Conservation (phyloP, 129 eudicot species). For the Solidago caesia region DNA sequence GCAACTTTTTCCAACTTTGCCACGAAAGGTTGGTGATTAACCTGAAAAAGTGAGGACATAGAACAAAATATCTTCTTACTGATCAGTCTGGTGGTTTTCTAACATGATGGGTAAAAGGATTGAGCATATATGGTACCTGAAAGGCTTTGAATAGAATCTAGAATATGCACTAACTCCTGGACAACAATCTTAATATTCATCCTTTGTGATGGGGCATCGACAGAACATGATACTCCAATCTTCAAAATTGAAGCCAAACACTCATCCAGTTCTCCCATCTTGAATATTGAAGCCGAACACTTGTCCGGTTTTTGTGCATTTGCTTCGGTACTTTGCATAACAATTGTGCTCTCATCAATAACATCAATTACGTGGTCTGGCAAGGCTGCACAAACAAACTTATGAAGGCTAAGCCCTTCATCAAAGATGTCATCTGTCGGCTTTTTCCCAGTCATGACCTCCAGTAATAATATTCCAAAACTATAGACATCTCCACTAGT, state of each 20-base stretch:
- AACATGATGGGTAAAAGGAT: too few relatives aligned
- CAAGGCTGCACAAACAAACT: not conserved
- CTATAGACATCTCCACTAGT: constrained; percentile 1
- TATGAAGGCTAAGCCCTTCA: not conserved
- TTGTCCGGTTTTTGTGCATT: not conserved
- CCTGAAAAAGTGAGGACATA: too few relatives aligned
- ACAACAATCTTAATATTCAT: too few relatives aligned
- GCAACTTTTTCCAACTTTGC: too few relatives aligned
- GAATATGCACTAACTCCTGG: too few relatives aligned
- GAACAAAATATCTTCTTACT: too few relatives aligned
- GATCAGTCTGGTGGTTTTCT: too few relatives aligned
- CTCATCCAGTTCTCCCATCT: not conserved
- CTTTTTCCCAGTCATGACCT: not conserved
- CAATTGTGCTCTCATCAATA: not conserved
- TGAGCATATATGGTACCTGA: too few relatives aligned
- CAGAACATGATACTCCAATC: not conserved
- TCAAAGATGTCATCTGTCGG: not conserved
- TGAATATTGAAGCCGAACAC: too few relatives aligned
- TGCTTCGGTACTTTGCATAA: not conserved
- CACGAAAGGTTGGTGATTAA: too few relatives aligned
- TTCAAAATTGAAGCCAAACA: not conserved
- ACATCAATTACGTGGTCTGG: not conserved
- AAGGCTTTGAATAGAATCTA: too few relatives aligned
- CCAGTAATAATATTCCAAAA: not conserved
- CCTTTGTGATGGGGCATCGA: not conserved